A percentile compares a stretch with the other conserved stretches of the same genome.
phyloP scores from a whole-genome alignment of 331 rosid genomes.

The Acacia concinna region DNA sequence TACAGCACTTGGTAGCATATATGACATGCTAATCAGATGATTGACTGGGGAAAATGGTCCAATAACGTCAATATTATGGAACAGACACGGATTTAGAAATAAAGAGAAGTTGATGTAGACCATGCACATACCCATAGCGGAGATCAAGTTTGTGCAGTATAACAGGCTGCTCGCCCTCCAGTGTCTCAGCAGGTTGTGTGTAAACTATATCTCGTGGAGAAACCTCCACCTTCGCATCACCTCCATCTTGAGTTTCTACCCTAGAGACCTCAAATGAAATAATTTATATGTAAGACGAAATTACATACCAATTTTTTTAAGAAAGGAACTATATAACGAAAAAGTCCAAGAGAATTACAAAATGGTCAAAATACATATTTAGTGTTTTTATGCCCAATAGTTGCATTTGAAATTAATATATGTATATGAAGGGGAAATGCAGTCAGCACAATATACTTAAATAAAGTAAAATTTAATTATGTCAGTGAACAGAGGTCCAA shows the following conservation, averaged over 20 bases:
- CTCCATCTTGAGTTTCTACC: conserved; percentile 98
- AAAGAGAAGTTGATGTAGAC: conserved; percentile 24
- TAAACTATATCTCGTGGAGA: conserved; percentile 95
- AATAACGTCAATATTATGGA: background rate
- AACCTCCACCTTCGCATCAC: conserved; percentile 89
- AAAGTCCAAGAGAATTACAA: background rate
- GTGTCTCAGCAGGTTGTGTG: conserved; percentile 81
- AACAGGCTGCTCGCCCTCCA: conserved; percentile 60
- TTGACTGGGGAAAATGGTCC: conserved; percentile 9
- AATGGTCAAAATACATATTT: background rate
- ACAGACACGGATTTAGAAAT: background rate
- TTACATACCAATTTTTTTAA: background rate
- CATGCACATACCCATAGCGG: conserved; percentile 80
- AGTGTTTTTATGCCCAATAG: background rate
- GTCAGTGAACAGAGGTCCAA: conserved; percentile 20
- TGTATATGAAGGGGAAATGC: conserved; percentile 20
- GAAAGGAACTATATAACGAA: background rate
- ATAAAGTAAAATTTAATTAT: conserved; percentile 1
- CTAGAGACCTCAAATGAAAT: conserved; percentile 51
- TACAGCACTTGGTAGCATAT: conserved; percentile 11
- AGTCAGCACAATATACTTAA: background rate
- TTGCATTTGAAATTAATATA: conserved; percentile 13
- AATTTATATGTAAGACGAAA: conserved; percentile 26
- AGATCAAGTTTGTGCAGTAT: conserved; percentile 91
- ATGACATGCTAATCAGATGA: background rate